Evolutionary conservation across 164 flowering plant genomes (phyloP), one percentile per base, ranked within the genome.

Genomic region (Aristolochia californica): DNA sequence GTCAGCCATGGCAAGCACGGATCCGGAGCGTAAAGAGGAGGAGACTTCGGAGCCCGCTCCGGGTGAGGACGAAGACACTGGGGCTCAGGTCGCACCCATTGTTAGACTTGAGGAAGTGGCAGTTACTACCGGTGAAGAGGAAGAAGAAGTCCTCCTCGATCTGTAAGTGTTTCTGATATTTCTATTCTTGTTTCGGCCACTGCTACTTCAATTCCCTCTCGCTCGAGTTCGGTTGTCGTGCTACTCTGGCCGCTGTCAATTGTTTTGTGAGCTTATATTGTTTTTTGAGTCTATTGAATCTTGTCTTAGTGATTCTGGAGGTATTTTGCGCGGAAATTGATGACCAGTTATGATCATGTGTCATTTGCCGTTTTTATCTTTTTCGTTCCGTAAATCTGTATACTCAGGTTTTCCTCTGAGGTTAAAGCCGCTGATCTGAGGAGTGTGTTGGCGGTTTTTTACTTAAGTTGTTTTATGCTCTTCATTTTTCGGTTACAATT

Each of bases 81-180:
- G 97, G 27, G 97, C 95, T 10, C 87, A 82, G 61, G 77, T 89
- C 15, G 88, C 95, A 7, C 97, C 97, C 22, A 85, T 90, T 66
- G 78, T 85, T 48, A 79, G 53, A 69, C 94, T 90, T 38, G 89
- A 88, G 69, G 94, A 81, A 63, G 97, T 88, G 38, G 75, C 87
- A 53, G 84, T 88, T 62, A 67, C 83, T 55, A 86, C 94, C 49
- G 97, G 94, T 10, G 97, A 88, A 64, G 97, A 88, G 58, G 67
- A 83, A 11, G 96, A 88, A 67, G 80, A 77, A 22, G 65, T 78
- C 11, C 70, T 90, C 53, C 84, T 87, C 63, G 97, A 77, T 65
- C 62, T 74, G 80, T 77, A 69, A 53, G 57, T 52, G 13, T 18
- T 58, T 54, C 10, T 16, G 21, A 2, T 4, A 4, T 28, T 54